A percentile compares a stretch with the other conserved stretches of the same genome.
Conservation (phyloP, 2,329 filamentous ascomycete species). For the Biscogniauxia marginata region DNA sequence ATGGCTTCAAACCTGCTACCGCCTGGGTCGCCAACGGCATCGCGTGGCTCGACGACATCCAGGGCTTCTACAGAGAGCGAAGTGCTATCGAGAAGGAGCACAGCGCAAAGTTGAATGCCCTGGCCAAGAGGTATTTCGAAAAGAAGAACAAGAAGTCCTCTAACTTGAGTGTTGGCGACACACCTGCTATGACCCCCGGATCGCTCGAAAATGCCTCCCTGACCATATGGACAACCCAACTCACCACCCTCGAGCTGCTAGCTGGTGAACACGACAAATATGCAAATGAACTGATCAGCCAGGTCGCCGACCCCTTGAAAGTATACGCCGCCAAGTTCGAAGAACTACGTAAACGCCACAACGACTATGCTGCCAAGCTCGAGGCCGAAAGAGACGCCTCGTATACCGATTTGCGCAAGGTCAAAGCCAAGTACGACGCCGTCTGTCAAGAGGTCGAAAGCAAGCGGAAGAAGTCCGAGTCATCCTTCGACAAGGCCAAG, state of each 20-base stretch:
- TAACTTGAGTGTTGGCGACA: slow-evolving; percentile 88
- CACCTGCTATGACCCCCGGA: slow-evolving; percentile 86
- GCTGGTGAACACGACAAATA: slow-evolving; percentile 88
- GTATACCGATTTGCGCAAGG: slow-evolving; percentile 83
- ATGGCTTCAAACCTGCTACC: slow-evolving; percentile 95
- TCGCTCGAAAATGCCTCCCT: slow-evolving; percentile 95
- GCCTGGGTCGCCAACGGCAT: slow-evolving; percentile 89
- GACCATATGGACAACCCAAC: slow-evolving; percentile 94
- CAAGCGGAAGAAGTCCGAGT: slow-evolving; percentile 90
- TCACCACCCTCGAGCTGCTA: slow-evolving; percentile 83
- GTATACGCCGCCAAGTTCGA: slow-evolving; percentile 74
- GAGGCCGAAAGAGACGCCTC: slow-evolving; percentile 84
- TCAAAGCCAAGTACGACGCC: slow-evolving; percentile 88
- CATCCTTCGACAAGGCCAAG: slow-evolving; percentile 91
- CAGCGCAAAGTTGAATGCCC: slow-evolving; percentile 76
- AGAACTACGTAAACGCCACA: slow-evolving; percentile 86
- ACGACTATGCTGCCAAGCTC: slow-evolving; percentile 83
- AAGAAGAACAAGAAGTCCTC: slow-evolving; percentile 92
- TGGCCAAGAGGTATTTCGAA: slow-evolving; percentile 96
- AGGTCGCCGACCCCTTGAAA: slow-evolving; percentile 86
- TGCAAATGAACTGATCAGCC: slow-evolving; percentile 71
- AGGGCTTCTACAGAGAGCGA: slow-evolving; percentile 95
- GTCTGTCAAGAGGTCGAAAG: slow-evolving; percentile 94
- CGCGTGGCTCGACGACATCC: slow-evolving; percentile 92
- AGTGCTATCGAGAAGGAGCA: slow-evolving; percentile 97